A percentile compares a stretch with the other conserved stretches of the same genome.
phyloP scores from a whole-genome alignment of 2,329 filamentous ascomycete genomes.

The Pseudogymnoascus sp. region DNA sequence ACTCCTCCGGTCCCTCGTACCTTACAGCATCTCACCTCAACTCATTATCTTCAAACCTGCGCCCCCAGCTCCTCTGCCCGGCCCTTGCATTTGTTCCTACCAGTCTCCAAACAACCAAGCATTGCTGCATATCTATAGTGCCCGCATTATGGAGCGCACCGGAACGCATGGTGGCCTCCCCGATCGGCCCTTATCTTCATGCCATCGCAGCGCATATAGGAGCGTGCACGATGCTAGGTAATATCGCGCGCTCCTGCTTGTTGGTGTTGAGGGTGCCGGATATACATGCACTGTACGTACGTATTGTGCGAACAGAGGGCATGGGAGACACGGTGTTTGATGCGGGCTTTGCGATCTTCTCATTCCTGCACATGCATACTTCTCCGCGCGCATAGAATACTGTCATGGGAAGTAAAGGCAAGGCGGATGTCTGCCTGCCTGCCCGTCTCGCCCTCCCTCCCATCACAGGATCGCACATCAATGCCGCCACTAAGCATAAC shows the following conservation, averaged over 20 bases:
- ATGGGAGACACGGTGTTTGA: not conserved
- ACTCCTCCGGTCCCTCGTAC: not conserved
- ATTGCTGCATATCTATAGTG: conserved; percentile 1
- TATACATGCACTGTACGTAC: not conserved
- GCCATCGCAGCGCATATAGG: not conserved
- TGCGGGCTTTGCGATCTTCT: not conserved
- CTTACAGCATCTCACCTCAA: not conserved
- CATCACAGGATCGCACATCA: not conserved
- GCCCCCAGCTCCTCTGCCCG: not conserved
- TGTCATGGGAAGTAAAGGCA: not conserved
- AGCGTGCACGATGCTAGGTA: not conserved
- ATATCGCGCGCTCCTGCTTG: not conserved
- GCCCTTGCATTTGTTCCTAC: not conserved
- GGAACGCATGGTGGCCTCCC: not conserved
- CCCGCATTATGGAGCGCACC: not conserved
- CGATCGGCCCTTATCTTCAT: conserved; percentile 1
- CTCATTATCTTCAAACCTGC: not conserved
- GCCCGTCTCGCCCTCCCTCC: not conserved
- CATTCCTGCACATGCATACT: not conserved
- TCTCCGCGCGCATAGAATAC: not conserved
- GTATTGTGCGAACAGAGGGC: not conserved
- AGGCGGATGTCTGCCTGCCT: not conserved
- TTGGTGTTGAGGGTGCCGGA: not conserved
- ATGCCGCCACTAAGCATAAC: not conserved
- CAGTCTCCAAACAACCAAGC: not conserved